Evolutionary conservation across 1,284 basidiomycete species (phyloP).

Genomic region (Earliella scabrosa): DNA sequence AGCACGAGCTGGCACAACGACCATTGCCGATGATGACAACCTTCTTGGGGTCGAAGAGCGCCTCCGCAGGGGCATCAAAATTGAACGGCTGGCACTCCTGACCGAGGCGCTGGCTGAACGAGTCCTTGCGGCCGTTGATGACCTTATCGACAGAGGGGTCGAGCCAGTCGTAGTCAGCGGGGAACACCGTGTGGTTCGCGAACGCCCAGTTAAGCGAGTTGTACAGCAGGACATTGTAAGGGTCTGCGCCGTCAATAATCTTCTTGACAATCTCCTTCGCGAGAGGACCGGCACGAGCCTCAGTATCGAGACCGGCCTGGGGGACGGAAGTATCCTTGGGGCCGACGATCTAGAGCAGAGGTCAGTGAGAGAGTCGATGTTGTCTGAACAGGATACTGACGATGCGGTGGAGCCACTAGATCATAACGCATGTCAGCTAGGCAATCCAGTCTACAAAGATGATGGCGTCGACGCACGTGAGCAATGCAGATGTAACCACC

Average conservation of each 20-base stretch:
- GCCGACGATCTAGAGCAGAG: constrained; percentile 49
- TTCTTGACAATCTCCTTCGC: constrained; percentile 53
- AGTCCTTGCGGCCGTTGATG: constrained; percentile 52
- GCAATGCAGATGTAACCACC: constrained; percentile 67
- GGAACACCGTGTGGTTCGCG: constrained; percentile 50
- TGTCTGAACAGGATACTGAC: constrained; percentile 38
- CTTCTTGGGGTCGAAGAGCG: constrained; percentile 56
- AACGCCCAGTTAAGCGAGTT: constrained; percentile 57
- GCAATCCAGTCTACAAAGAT: too few species aligned
- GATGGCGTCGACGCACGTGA: constrained; percentile 57
- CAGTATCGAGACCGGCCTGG: constrained; percentile 61
- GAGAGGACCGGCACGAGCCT: constrained; percentile 51
- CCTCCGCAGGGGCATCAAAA: constrained; percentile 44
- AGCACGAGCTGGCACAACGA: constrained; percentile 58
- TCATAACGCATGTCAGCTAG: too few species aligned
- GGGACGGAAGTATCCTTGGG: constrained; percentile 55
- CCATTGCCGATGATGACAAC: constrained; percentile 64
- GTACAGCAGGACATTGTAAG: constrained; percentile 48
- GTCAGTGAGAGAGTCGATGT: not conserved
- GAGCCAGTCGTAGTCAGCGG: constrained; percentile 50
- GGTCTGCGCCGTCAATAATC: constrained; percentile 50
- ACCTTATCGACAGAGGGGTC: constrained; percentile 41
- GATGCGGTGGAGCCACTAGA: constrained; percentile 65
- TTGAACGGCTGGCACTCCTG: constrained; percentile 62
- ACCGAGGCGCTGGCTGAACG: constrained; percentile 56